Evolutionary conservation across 2,329 filamentous ascomycete species (phyloP).

Genomic region (Curvularia sp.): DNA sequence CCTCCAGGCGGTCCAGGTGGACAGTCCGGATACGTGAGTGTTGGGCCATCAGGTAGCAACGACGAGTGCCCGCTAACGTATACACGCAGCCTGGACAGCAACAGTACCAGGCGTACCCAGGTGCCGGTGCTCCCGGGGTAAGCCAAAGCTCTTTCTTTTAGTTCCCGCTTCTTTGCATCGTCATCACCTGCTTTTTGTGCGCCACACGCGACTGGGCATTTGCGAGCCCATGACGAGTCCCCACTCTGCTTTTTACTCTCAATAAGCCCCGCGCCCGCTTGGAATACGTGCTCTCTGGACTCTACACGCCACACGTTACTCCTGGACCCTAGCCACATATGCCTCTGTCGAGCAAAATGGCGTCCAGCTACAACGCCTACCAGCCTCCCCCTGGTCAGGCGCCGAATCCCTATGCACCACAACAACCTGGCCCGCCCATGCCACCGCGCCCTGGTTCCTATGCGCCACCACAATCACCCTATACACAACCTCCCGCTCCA

Average conservation of each 20-base stretch:
- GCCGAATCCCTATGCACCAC: constrained; percentile 41
- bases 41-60: constrained; percentile 10
- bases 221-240: constrained; percentile 24
- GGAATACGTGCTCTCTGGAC: constrained; percentile 8
- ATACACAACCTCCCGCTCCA: constrained; percentile 48
- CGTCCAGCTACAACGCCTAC: constrained; percentile 40
- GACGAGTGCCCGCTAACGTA: constrained; percentile 32
- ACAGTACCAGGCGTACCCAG: constrained; percentile 65
- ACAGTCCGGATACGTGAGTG: constrained; percentile 62
- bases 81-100: constrained; percentile 53
- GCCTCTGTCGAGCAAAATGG: constrained; percentile 41
- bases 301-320: constrained; percentile 20
- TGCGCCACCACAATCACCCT: constrained; percentile 52
- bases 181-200: constrained; percentile 37
- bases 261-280: constrained; percentile 24
- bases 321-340: constrained; percentile 32
- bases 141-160: constrained; percentile 37
- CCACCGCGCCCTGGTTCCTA: constrained; percentile 47
- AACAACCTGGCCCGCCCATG: constrained; percentile 36
- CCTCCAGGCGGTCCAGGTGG: constrained; percentile 38
- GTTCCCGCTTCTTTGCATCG: constrained; percentile 42
- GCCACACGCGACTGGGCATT: constrained; percentile 30
- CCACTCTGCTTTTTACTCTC: constrained; percentile 40
- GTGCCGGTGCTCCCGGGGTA: constrained; percentile 49
- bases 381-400: constrained; percentile 37